These are phyloP conservation scores for Debaryomycetaceae sp. DNA, from an alignment of 1,139 yeast species.

Conservation along the genomic window DNA sequence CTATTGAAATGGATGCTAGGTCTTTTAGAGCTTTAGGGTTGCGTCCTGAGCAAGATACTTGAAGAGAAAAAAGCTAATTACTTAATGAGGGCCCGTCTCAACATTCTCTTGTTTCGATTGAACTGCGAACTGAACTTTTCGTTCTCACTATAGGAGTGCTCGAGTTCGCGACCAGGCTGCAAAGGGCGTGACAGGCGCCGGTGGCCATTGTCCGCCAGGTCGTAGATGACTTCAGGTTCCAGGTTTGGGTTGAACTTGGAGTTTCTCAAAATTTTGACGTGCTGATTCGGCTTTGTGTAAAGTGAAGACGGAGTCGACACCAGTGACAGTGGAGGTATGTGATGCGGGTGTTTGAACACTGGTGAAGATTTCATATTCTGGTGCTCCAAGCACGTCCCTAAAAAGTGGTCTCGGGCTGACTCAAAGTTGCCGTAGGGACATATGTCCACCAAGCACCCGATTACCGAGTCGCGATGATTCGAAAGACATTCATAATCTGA, in stretches of 20 bases:
- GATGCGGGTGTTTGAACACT: background rate
- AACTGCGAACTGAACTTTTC: background rate
- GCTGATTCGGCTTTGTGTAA: background rate
- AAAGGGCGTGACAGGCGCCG: constrained; percentile 4
- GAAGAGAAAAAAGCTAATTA: constrained; percentile 1
- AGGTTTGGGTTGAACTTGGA: constrained; percentile 4
- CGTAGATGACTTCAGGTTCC: constrained; percentile 5
- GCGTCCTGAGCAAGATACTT: background rate
- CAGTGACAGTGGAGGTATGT: background rate
- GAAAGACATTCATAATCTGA: constrained; percentile 41
- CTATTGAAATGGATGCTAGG: constrained; percentile 22
- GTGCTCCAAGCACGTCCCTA: constrained; percentile 51
- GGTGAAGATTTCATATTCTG: constrained; percentile 6
- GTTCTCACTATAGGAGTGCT: constrained; percentile 1
- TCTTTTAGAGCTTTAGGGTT: constrained; percentile 12
- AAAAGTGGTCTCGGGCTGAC: constrained; percentile 50
- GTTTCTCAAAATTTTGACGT: constrained; percentile 6
- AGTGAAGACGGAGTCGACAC: background rate
- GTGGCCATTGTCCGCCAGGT: constrained; percentile 4
- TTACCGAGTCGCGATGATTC: constrained; percentile 28
- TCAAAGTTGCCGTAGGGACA: constrained; percentile 47
- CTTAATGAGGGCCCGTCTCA: background rate
- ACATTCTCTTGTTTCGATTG: constrained; percentile 3
- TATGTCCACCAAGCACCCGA: constrained; percentile 43
- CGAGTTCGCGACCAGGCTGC: constrained; percentile 3